These are phyloP conservation scores for Phaeosphaeriaceae sp. DNA, from an alignment of 2,329 filamentous ascomycete genomes.

Conservation along the genomic window DNA sequence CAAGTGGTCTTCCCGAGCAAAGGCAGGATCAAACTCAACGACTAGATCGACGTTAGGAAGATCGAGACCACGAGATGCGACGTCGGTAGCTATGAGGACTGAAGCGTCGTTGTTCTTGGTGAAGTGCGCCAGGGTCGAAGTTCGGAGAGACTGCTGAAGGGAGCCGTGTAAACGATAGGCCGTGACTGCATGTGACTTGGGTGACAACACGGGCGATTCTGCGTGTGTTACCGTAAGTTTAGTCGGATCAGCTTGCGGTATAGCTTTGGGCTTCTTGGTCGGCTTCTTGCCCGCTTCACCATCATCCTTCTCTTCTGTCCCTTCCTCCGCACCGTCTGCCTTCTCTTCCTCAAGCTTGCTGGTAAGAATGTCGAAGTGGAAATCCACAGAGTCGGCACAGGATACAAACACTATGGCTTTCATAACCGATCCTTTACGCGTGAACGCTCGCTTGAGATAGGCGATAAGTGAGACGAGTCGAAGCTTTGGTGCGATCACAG, in stretches of 20 bases:
- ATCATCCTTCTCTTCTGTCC: conserved; percentile 31
- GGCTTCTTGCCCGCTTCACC: conserved; percentile 22
- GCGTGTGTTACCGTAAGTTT: conserved; percentile 65
- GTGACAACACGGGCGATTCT: conserved; percentile 74
- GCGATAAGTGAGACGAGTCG: conserved; percentile 87
- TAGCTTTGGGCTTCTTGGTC: conserved; percentile 49
- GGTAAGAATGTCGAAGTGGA: conserved; percentile 86
- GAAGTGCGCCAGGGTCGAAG: conserved; percentile 83
- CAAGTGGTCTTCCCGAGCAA: conserved; percentile 90
- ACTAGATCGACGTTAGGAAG: conserved; percentile 94
- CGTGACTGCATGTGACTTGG: conserved; percentile 76
- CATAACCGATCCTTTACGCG: conserved; percentile 88
- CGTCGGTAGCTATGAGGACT: conserved; percentile 91
- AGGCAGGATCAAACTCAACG: conserved; percentile 94
- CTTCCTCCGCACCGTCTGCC: conserved; percentile 28
- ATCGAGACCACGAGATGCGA: conserved; percentile 93
- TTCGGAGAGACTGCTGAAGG: conserved; percentile 84
- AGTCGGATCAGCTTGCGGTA: conserved; percentile 49
- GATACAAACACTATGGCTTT: conserved; percentile 97
- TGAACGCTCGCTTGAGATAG: conserved; percentile 85
- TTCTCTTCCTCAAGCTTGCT: conserved; percentile 42
- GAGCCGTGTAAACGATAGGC: conserved; percentile 92
- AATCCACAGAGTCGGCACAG: conserved; percentile 95
- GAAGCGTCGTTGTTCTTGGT: conserved; percentile 75
- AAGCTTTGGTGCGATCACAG: conserved; percentile 86